Base-by-base conservation (phyloP, 352 stramenopile species). In the Phytophthora syringae region DNA sequence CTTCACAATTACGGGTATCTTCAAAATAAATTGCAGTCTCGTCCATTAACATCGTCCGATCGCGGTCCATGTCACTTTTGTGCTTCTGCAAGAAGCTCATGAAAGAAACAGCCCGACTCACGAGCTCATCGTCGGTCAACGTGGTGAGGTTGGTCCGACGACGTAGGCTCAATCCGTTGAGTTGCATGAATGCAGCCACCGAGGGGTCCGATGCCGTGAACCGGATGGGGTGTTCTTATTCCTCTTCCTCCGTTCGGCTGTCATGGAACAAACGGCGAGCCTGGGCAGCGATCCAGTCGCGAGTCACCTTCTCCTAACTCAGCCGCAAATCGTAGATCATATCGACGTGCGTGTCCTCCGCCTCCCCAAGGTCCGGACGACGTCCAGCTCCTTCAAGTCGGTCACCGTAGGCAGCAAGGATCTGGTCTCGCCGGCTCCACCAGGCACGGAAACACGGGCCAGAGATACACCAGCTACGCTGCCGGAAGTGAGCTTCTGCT, bases 11-110 rank as follows among this genome's bases (percentile, higher is more conserved):
- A 5, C 43, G 43, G 0, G 53, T 32, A 21, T 74, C 57, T 45
- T 74, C 48, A 36, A 79, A 76, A 24, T 70, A 74, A 0, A 79
- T 49, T 0, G 61, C 67, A 20, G 53, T 70, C 30, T 76, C 57
- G 34, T 70, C 61, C 66, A 76, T 71, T 7, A 74, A 27, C 1
- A 74, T 25, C 1, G 58, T 72, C 5, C 59, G 30, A 13, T 47
- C 37, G n/a, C 5, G 48, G 36, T 70, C 64, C 37, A 74, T 51
- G 5, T 27, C 51, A 7, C 20, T 5, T 24, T 57, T 60, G 13
- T 55, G 42, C 5, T 13, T 24, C 20, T 1, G 4, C 18, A 64
- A 37, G 25, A 60, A 56, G 7, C 9, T 0, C 24, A 64, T 56
- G 30, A 32, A 74, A 3, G 10, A 28, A 2, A 70, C 53, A 5